phyloP scores from a whole-genome alignment of 306 rosid genomes.

The Acacia acuminata region DNA sequence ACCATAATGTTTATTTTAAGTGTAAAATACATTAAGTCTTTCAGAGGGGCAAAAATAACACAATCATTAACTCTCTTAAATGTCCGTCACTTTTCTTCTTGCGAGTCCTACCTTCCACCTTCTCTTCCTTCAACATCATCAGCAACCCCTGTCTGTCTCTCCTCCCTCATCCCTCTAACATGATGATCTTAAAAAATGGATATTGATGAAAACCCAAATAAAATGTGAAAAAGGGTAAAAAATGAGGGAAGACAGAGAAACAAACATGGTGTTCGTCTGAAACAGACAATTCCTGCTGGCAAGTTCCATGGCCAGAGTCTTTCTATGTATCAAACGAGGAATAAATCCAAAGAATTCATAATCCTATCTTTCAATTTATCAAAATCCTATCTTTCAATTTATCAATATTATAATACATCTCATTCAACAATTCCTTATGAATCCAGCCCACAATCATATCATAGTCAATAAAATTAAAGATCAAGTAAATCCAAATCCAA shows the following conservation, averaged over 20 bases:
- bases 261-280: slow-evolving; percentile 21
- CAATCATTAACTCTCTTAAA: too few relatives aligned
- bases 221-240: not conserved
- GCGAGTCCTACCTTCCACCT: too few relatives aligned
- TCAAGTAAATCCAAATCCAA: slow-evolving; percentile 37
- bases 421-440: slow-evolving; percentile 1
- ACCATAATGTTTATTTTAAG: too few relatives aligned
- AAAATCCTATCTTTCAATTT: slow-evolving; percentile 20
- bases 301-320: not conserved
- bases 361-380: too few relatives aligned
- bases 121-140: too few relatives aligned
- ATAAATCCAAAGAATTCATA: not conserved
- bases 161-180: not conserved
- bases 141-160: too few relatives aligned
- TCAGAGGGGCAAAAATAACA: too few relatives aligned
- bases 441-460: slow-evolving; percentile 24
- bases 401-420: slow-evolving; percentile 15
- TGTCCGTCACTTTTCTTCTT: too few relatives aligned
- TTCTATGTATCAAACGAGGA: slow-evolving; percentile 5
- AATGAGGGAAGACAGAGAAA: not conserved
- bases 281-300: slow-evolving; percentile 7
- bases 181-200: not conserved
- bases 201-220: not conserved
- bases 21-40: too few relatives aligned
- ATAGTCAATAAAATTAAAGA: slow-evolving; percentile 42